Evolutionary conservation across 352 stramenopile genomes (phyloP), one percentile per base, ranked within the genome.

Genomic region (Phytophthora pisi): DNA sequence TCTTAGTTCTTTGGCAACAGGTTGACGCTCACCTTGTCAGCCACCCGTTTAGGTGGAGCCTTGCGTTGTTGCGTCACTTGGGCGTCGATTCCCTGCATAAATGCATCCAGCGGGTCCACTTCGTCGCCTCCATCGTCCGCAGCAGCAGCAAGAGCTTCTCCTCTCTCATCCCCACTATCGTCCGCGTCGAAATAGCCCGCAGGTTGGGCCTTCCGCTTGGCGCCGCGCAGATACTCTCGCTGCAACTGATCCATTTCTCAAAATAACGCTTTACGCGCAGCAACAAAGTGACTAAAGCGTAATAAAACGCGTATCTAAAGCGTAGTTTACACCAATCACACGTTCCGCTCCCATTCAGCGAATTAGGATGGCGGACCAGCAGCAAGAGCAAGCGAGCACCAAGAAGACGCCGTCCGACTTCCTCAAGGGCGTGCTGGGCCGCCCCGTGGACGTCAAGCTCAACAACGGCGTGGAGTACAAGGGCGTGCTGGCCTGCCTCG

Each of bases 391-490:
- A 18, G 6, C 10, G 23, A 68, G 54, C 45, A 74, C 78, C 31
- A 97, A 97, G 84, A 95, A 93, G 75, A 94, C 89, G 60, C 91
- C 92, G 60, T 90, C 84, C 30, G 92, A 98, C 71, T 97, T 98
- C 67, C 83, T 98, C 63, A 97, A 97, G 77, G 84, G 82, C 69
- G 88, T 98, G 51, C 79, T 99, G 50, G 98, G 98, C 18, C 86
- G 95, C 38, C 97, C 98, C 42, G 98, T 99, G 51, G 90, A 95
- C 71, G 98, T 99, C 20, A 99, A 99, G 76, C 89, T 99, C 23
- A 99, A 99, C 90, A 98, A 98, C 43, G 98, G 98, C 64, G 97
- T 99, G 51, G 93, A 99, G 80, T 99, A 99, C 82, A 95, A 96
- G 70, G 97, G 97, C 68, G 92, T 99, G 28, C 82, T 99, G 51